phyloP scores from a whole-genome alignment of 257 asterid genomes.

The Cynanchum wilfordii region DNA sequence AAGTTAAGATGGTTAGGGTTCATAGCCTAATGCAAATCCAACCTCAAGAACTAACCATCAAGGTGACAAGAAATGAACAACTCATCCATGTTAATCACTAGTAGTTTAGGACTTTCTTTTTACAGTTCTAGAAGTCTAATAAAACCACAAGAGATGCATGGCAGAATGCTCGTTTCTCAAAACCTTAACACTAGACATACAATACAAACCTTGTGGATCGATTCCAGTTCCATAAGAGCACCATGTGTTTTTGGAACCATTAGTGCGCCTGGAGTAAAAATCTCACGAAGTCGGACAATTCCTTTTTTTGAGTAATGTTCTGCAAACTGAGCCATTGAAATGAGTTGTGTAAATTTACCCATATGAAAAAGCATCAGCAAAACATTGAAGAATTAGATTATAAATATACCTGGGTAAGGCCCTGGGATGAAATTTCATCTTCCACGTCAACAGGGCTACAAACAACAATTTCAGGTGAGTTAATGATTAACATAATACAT shows the following conservation, averaged over 20 bases:
- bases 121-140: not conserved
- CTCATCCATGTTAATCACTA: not conserved
- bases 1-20: not conserved
- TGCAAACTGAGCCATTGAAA: conserved; percentile 61
- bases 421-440: conserved; percentile 81
- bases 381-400: conserved; percentile 10
- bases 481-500: not conserved
- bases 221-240: conserved; percentile 89
- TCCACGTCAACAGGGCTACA: conserved; percentile 86
- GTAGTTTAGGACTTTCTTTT: not conserved
- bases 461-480: conserved; percentile 21
- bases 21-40: not conserved
- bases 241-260: conserved; percentile 65
- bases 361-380: conserved; percentile 5
- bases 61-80: not conserved
- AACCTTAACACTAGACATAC: conserved; percentile 7
- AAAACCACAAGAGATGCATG: not conserved
- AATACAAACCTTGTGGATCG: conserved; percentile 82
- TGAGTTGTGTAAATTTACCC: conserved; percentile 7
- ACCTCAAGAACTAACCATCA: not conserved
- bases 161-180: not conserved
- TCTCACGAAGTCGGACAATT: conserved; percentile 72
- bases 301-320: conserved; percentile 55
- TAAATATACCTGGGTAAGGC: conserved; percentile 71
- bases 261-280: conserved; percentile 82